Evolutionary conservation across 768 basidiomycete species (phyloP).

Genomic region (Dioszegia hungarica): DNA sequence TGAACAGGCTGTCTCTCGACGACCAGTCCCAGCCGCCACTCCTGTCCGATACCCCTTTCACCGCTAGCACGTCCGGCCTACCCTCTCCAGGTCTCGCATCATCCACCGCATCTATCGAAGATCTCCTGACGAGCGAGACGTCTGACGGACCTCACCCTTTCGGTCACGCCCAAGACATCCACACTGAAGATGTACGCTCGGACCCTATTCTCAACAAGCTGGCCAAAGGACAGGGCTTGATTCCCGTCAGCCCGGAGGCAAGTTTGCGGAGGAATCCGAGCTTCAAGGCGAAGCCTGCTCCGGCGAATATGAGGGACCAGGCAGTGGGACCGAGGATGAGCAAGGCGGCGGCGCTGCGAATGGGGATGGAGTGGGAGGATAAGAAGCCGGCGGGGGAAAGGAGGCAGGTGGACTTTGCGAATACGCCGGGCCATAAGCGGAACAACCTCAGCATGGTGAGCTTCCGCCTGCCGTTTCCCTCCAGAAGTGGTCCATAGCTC

Average conservation of each 20-base stretch:
- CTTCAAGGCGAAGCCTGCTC: slow-evolving; percentile 29
- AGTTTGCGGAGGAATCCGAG: background rate
- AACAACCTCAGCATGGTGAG: slow-evolving; percentile 25
- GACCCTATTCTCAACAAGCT: slow-evolving; percentile 31
- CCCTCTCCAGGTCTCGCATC: background rate
- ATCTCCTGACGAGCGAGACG: background rate
- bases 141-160: background rate
- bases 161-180: background rate
- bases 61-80: background rate
- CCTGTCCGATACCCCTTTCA: background rate
- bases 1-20: background rate
- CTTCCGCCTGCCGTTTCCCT: background rate
- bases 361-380: slow-evolving; percentile 30
- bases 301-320: slow-evolving; percentile 2
- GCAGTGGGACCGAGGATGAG: slow-evolving; percentile 33
- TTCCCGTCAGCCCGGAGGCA: background rate
- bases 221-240: slow-evolving; percentile 12
- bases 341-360: slow-evolving; percentile 24
- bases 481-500: too few species aligned
- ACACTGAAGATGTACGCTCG: slow-evolving; percentile 12
- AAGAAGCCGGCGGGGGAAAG: background rate
- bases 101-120: background rate
- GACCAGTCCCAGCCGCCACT: background rate
- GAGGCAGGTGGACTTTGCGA: slow-evolving; percentile 8
- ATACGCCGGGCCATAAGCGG: slow-evolving; percentile 25